Evolutionary conservation across 441 rosid genomes (phyloP), one percentile per base, ranked within the genome.

Genomic region (Hypseocharis bilobata): DNA sequence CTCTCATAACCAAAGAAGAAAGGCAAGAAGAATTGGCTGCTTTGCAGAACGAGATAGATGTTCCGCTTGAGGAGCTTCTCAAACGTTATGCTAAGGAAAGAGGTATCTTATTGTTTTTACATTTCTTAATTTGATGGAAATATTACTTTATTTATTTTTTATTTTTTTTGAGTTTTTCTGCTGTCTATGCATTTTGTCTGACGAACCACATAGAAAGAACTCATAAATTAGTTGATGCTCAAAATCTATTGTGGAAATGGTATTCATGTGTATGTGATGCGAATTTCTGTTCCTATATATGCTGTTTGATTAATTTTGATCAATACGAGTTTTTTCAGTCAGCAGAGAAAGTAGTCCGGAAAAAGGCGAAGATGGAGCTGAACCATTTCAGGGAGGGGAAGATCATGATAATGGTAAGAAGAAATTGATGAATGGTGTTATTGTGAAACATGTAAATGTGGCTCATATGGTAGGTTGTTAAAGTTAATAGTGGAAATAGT

Each of bases 21-120:
- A 88, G 98, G 66, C 84, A 80, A 79, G 95, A 91, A 75, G 99
- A 94, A 74, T 75, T 94, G 83, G 96, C 73, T 71, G 98, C 98
- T 73, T 72, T 94, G 80, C 88, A 64, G 30, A 75, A 83, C 73
- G 99, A 94, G 79, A 70, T 80, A 69, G 90, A 91, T 84, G 76
- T 89, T 70, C 98, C 99, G 14, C 79, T 94, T 69, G 95, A 84
- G 80, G 98, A 89, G 82, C 78, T 94, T 32, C 95, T 88, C 58
- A 86, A 74, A 71, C 85, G 80, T 67, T 94, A 91, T 82, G 68
- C 78, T 68, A 65, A 28, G 30, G 82, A 70, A 54, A 75, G 74
- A 82, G 97, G 96, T 88, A 58, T 72, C 3, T 73, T 68, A 17
- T 76, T 67, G 10, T 57, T 36, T 29, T 22, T 63, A 11, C 42